phyloP scores from a whole-genome alignment of 345 rosid species.

The Camelina laxa region DNA sequence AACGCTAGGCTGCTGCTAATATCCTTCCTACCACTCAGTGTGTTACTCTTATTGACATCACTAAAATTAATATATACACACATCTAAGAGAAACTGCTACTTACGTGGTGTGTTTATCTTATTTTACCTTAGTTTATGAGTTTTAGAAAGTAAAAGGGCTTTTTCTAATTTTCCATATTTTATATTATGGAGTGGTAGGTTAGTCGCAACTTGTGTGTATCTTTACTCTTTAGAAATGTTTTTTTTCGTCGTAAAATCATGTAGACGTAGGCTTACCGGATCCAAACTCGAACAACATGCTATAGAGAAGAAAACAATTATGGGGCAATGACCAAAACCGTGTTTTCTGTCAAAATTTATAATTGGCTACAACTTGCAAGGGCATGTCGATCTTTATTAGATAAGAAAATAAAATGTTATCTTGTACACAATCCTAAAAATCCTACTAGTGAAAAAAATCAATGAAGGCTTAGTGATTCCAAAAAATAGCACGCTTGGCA shows the following conservation, averaged over 20 bases:
- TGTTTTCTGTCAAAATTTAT: not conserved
- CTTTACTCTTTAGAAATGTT: not conserved
- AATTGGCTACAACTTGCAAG: constrained; percentile 12
- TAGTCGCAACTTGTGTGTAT: not conserved
- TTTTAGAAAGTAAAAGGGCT: not conserved
- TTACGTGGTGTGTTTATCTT: constrained; percentile 41
- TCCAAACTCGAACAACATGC: constrained; percentile 8
- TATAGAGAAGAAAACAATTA: not conserved
- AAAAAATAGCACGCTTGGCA: constrained; percentile 28
- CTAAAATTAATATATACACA: constrained; percentile 23
- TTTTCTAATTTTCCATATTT: not conserved
- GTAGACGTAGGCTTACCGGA: not conserved
- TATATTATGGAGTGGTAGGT: constrained; percentile 1
- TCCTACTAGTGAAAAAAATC: constrained; percentile 11
- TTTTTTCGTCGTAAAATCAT: not conserved
- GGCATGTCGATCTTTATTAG: not conserved
- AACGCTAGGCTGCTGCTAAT: constrained; percentile 25
- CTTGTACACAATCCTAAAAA: not conserved
- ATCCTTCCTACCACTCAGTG: constrained; percentile 35
- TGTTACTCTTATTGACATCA: constrained; percentile 36
- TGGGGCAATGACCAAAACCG: not conserved
- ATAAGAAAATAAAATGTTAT: not conserved
- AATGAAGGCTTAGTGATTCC: constrained; percentile 5
- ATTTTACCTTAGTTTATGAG: not conserved
- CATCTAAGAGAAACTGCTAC: not conserved